Percentiles rank a stretch among this genome's conserved stretches.
Evolutionary conservation across 2,329 filamentous ascomycete genomes (phyloP).

Genomic region (Alternaria brassicae): DNA sequence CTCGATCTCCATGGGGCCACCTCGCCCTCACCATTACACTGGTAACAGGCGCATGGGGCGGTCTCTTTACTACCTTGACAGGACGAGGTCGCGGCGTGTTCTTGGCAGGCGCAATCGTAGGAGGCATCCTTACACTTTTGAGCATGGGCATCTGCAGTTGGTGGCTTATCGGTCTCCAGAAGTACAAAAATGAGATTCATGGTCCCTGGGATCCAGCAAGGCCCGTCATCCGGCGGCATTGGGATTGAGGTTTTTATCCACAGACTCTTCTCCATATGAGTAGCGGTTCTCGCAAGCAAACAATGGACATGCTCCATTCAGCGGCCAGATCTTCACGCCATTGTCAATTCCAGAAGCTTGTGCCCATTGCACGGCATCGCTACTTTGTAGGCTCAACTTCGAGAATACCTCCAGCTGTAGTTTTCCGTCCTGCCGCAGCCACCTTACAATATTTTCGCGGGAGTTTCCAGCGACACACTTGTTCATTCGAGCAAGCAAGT

Average conservation of each 20-base stretch:
- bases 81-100: slow-evolving; percentile 63
- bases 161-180: slow-evolving; percentile 97
- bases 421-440: slow-evolving; percentile 36
- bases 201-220: slow-evolving; percentile 97
- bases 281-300: slow-evolving; percentile 42
- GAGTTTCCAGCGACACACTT: slow-evolving; percentile 29
- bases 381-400: slow-evolving; percentile 25
- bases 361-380: slow-evolving; percentile 25
- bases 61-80: slow-evolving; percentile 69
- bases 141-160: slow-evolving; percentile 94
- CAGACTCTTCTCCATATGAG: slow-evolving; percentile 20
- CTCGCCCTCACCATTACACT: slow-evolving; percentile 76
- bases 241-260: slow-evolving; percentile 50
- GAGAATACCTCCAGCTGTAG: slow-evolving; percentile 44
- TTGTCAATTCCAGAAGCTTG: slow-evolving; percentile 20
- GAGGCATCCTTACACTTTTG: slow-evolving; percentile 74
- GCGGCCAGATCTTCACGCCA: slow-evolving; percentile 38
- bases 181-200: slow-evolving; percentile 99
- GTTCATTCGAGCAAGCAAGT: slow-evolving; percentile 45
- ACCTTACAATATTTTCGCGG: slow-evolving; percentile 39
- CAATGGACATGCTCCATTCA: slow-evolving; percentile 29
- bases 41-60: slow-evolving; percentile 79
- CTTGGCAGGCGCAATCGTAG: slow-evolving; percentile 76
- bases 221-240: slow-evolving; percentile 78
- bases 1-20: slow-evolving; percentile 83